phyloP scores from a whole-genome alignment of 1,139 yeast genomes.

The Lodderomyces margitis region DNA sequence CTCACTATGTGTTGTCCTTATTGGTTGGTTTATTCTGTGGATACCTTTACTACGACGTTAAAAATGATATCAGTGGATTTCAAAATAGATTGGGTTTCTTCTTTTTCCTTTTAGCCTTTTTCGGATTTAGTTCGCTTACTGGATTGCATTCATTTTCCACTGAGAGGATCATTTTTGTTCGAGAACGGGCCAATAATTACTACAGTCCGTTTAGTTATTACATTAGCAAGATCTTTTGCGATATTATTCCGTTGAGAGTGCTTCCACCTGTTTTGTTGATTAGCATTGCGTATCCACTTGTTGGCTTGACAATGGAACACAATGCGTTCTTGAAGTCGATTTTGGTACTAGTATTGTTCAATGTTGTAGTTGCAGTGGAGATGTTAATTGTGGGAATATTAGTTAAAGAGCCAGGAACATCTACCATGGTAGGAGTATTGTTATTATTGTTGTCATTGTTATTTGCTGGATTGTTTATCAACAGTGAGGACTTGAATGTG shows the following conservation, averaged over 20 bases:
- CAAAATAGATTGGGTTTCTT: conserved; percentile 92
- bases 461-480: conserved; percentile 91
- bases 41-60: conserved; percentile 72
- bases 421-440: conserved; percentile 84
- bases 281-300: conserved; percentile 88
- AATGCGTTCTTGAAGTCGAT: conserved; percentile 75
- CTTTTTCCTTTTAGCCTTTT: conserved; percentile 83
- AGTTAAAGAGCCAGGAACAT: conserved; percentile 88
- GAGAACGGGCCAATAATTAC: conserved; percentile 93
- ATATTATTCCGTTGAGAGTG: conserved; percentile 82
- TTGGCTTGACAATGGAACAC: conserved; percentile 78
- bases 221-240: conserved; percentile 81
- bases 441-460: conserved; percentile 78
- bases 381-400: conserved; percentile 84
- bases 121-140: conserved; percentile 91
- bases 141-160: conserved; percentile 85
- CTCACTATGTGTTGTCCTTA: conserved; percentile 78
- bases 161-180: conserved; percentile 82
- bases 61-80: conserved; percentile 91
- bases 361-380: conserved; percentile 80
- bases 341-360: conserved; percentile 72
- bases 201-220: conserved; percentile 86
- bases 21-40: conserved; percentile 85
- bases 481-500: conserved; percentile 69
- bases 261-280: conserved; percentile 84